phyloP scores from a whole-genome alignment of 2,329 filamentous ascomycete species.

The Nakataea oryzae region DNA sequence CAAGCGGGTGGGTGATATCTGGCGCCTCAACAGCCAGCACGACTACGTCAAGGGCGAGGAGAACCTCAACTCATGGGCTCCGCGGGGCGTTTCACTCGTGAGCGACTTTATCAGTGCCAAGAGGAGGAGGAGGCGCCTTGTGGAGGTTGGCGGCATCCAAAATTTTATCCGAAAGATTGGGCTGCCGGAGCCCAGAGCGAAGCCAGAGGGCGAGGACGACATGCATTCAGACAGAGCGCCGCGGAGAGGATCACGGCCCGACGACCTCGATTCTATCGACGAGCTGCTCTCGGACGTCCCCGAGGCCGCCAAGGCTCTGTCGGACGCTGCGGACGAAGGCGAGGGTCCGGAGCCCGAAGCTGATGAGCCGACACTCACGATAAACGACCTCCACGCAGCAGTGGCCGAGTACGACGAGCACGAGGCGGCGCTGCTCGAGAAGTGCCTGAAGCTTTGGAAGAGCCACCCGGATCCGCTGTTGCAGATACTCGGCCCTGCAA shows the following conservation, averaged over 20 bases:
- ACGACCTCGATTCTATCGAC: slow-evolving; percentile 41
- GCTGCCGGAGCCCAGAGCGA: slow-evolving; percentile 28
- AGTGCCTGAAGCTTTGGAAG: slow-evolving; percentile 55
- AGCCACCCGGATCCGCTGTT: slow-evolving; percentile 45
- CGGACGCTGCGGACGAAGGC: slow-evolving; percentile 5
- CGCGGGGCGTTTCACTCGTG: slow-evolving; percentile 83
- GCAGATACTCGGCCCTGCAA: slow-evolving; percentile 45
- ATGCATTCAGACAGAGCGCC: slow-evolving; percentile 21
- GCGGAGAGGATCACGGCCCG: slow-evolving; percentile 21
- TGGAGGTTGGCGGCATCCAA: slow-evolving; percentile 70
- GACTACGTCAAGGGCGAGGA: slow-evolving; percentile 97
- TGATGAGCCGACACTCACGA: slow-evolving; percentile 12
- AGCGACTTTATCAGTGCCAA: slow-evolving; percentile 71
- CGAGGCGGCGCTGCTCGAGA: slow-evolving; percentile 37
- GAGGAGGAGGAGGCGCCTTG: slow-evolving; percentile 62
- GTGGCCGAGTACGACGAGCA: slow-evolving; percentile 33
- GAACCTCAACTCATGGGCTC: slow-evolving; percentile 71
- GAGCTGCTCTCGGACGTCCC: slow-evolving; percentile 49
- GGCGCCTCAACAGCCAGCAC: slow-evolving; percentile 90
- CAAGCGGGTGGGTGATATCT: slow-evolving; percentile 84
- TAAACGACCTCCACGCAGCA: slow-evolving; percentile 6
- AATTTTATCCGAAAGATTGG: slow-evolving; percentile 52
- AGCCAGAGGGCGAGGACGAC: slow-evolving; percentile 20
- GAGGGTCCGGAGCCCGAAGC: slow-evolving; percentile 13
- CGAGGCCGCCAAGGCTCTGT: slow-evolving; percentile 26